Conservation (phyloP, 495 filamentous ascomycete genomes). For the Penicillium waksmanii region DNA sequence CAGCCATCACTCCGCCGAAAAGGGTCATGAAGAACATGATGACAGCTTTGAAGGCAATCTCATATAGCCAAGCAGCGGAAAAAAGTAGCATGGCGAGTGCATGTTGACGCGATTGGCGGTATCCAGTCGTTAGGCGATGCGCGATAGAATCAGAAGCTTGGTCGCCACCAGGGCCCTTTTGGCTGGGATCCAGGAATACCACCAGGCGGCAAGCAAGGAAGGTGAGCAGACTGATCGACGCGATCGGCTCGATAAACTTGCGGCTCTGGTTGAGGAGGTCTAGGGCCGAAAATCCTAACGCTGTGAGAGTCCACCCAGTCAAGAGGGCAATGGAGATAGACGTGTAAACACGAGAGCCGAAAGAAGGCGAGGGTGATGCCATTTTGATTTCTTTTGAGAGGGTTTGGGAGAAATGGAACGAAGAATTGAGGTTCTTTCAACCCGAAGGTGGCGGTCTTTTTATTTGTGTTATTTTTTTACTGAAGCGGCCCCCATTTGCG, state of each 20-base stretch:
- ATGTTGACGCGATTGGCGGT: conserved; percentile 12
- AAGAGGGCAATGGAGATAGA: conserved; percentile 1
- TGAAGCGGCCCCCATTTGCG: neutral
- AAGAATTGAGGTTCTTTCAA: neutral
- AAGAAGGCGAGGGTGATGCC: neutral
- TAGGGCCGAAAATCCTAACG: conserved; percentile 24
- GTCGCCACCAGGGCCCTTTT: neutral
- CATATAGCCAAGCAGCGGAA: conserved; percentile 23
- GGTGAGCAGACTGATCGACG: conserved; percentile 28
- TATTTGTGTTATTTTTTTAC: neutral
- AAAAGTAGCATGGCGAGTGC: conserved; percentile 17
- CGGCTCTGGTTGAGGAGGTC: conserved; percentile 20
- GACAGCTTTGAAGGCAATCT: conserved; percentile 16
- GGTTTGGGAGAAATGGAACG: neutral
- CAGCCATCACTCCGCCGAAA: conserved; percentile 18
- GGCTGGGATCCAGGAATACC: conserved; percentile 3
- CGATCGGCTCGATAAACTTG: conserved; percentile 14
- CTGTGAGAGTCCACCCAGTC: conserved; percentile 21
- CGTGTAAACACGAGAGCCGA: neutral
- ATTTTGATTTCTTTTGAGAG: neutral
- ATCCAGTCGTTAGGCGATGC: conserved; percentile 11
- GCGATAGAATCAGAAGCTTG: conserved; percentile 7
- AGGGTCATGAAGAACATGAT: conserved; percentile 19
- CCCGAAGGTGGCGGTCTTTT: neutral
- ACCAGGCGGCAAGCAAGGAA: conserved; percentile 21